Evolutionary conservation across 2,329 filamentous ascomycete species (phyloP), one percentile per base, ranked within the genome.

Genomic region (Diaporthe citrichinensis): DNA sequence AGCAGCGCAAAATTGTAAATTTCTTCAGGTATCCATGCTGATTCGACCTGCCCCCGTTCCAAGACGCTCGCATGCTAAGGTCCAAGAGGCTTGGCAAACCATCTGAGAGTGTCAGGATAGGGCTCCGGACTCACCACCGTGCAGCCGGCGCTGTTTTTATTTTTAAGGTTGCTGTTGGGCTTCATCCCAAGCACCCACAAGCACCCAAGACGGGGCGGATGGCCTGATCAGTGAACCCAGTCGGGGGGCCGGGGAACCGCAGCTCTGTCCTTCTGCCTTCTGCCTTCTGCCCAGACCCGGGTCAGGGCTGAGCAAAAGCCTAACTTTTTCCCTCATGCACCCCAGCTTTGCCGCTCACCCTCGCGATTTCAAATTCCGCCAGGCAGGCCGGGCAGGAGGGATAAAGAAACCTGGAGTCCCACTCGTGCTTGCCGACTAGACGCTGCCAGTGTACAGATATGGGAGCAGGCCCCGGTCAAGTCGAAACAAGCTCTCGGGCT

Each of bases 401-500:
- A 68, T 68, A 39, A 65, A 65, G 59, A 44, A 65, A 46, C 36
- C 59, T n/a, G 31, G 59, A 25, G 36, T 28, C n/a, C 36, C 39
- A 46, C 58, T 61, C 34, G 25, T 34, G 15, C 41, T 34, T 23
- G 36, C 67, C 49, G 51, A 57, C 44, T 25, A 34, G 20, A 44
- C 23, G 31, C 59, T 31, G 58, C 49, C 46, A 49, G 12, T 39
- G 20, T 46, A 12, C 44, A 41, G 31, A 20, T 12, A 31, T 67
- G 58, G 55, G 28, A 69, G 65, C 65, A 73, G 59, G 74, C 71
- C 72, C 65, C 59, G 72, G 58, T 74, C 39, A 67, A 14, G 57
- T 71, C 58, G 75, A 68, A 67, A 75, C 73, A 71, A 73, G 73
- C 69, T 73, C 57, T 61, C 72, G 44, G 67, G 36, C 59, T 68